phyloP scores from a whole-genome alignment of 2,329 filamentous ascomycete genomes.

The Fusarium ambrosium region DNA sequence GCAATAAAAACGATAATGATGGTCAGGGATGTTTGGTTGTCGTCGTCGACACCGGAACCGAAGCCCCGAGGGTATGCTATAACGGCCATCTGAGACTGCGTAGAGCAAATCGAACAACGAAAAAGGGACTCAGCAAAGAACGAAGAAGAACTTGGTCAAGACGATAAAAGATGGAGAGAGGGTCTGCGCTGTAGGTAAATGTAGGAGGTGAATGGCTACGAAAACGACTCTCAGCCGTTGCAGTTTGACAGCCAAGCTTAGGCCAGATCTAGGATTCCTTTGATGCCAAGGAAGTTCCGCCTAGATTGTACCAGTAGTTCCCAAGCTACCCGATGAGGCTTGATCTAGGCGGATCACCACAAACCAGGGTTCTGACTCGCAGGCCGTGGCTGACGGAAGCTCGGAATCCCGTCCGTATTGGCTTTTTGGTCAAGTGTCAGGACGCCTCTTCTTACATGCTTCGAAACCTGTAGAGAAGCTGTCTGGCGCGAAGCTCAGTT shows the following conservation, averaged over 20 bases:
- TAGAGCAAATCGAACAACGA: not conserved
- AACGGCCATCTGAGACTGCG: not conserved
- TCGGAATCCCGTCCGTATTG: not conserved
- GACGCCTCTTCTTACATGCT: not conserved
- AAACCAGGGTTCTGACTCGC: not conserved
- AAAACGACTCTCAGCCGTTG: not conserved
- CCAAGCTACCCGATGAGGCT: not conserved
- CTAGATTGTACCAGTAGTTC: not conserved
- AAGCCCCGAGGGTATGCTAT: slow-evolving; percentile 17
- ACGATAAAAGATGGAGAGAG: not conserved
- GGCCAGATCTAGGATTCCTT: not conserved
- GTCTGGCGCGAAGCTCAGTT: not conserved
- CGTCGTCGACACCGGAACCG: slow-evolving; percentile 39
- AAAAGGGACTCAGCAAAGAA: not conserved
- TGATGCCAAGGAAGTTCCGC: not conserved
- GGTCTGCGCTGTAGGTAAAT: not conserved
- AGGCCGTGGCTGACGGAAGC: not conserved
- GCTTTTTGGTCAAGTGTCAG: not conserved
- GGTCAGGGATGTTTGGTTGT: slow-evolving; percentile 34
- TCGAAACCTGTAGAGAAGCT: not conserved
- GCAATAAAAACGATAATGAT: slow-evolving; percentile 50
- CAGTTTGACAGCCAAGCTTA: not conserved
- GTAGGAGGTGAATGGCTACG: not conserved
- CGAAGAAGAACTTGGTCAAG: not conserved
- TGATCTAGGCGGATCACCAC: not conserved